These are phyloP conservation scores for Cornus suecica DNA, from an alignment of 148 eudicot species.

Conservation along the genomic window DNA sequence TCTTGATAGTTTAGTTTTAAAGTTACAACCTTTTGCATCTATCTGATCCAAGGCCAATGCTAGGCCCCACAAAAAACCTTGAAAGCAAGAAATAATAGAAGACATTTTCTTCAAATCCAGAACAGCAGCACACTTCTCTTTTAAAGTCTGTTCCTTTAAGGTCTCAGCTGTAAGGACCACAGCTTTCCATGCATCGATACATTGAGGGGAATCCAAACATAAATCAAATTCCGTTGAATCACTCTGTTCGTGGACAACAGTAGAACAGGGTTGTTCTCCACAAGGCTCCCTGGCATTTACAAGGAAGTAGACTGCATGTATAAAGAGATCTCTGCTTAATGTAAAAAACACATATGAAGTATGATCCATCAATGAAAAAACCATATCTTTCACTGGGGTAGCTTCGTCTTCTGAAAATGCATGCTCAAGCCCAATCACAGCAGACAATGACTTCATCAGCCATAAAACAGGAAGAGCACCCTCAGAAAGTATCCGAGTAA, in stretches of 20 bases:
- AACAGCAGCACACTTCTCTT: slow-evolving; percentile 12
- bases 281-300: slow-evolving; percentile 17
- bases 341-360: slow-evolving; percentile 62
- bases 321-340: slow-evolving; percentile 51
- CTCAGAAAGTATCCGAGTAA: slow-evolving; percentile 33
- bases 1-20: slow-evolving; percentile 33
- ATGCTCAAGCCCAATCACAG: slow-evolving; percentile 33
- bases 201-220: slow-evolving; percentile 17
- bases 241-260: slow-evolving; percentile 12
- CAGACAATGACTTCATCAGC: slow-evolving; percentile 61
- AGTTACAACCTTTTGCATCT: slow-evolving; percentile 23
- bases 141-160: slow-evolving; percentile 36
- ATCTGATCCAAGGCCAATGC: slow-evolving; percentile 44
- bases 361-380: slow-evolving; percentile 70
- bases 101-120: slow-evolving; percentile 45
- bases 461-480: slow-evolving; percentile 46
- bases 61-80: slow-evolving; percentile 72
- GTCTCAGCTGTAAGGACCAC: slow-evolving; percentile 41
- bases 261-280: slow-evolving; percentile 12
- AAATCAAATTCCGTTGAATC: slow-evolving; percentile 12
- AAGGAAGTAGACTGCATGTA: slow-evolving; percentile 28
- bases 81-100: slow-evolving; percentile 52
- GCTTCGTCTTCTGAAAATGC: slow-evolving; percentile 31
- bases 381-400: slow-evolving; percentile 34
- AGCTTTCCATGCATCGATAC: slow-evolving; percentile 35